These are phyloP conservation scores for Tetrahymena borealis DNA, from an alignment of 73 alveolate species.

Conservation along the genomic window DNA sequence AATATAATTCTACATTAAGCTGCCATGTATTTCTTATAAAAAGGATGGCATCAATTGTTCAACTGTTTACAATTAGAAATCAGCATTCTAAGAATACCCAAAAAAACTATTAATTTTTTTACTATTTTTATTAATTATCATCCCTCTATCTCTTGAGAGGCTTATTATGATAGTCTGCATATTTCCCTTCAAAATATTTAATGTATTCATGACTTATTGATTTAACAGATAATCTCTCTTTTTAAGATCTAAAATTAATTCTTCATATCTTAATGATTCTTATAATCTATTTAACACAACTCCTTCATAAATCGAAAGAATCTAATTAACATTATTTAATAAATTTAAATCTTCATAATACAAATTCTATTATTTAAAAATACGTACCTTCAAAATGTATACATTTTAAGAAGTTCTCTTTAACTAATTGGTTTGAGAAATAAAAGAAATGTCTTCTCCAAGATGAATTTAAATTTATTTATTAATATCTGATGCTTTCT, in stretches of 20 bases:
- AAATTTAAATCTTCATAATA: neutral
- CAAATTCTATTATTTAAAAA: neutral
- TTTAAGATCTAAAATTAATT: neutral
- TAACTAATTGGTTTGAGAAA: neutral
- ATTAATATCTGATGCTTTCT: neutral
- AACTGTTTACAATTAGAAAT: neutral
- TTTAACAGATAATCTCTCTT: neutral
- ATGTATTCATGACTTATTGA: neutral
- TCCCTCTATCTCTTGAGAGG: neutral
- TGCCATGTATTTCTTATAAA: neutral
- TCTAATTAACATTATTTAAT: neutral
- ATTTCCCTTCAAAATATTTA: neutral
- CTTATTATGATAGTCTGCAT: neutral
- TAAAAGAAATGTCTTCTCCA: neutral
- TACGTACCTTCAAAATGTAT: neutral
- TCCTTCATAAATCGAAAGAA: neutral
- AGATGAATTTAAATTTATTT: neutral
- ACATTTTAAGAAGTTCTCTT: neutral
- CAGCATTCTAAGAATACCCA: neutral
- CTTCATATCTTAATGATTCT: neutral
- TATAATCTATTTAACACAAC: neutral
- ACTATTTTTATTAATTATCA: neutral
- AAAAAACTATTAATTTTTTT: neutral
- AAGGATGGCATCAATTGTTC: neutral
- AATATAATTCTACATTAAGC: neutral